Conservation (phyloP, 441 rosid genomes). For the Pelargonium australe region DNA sequence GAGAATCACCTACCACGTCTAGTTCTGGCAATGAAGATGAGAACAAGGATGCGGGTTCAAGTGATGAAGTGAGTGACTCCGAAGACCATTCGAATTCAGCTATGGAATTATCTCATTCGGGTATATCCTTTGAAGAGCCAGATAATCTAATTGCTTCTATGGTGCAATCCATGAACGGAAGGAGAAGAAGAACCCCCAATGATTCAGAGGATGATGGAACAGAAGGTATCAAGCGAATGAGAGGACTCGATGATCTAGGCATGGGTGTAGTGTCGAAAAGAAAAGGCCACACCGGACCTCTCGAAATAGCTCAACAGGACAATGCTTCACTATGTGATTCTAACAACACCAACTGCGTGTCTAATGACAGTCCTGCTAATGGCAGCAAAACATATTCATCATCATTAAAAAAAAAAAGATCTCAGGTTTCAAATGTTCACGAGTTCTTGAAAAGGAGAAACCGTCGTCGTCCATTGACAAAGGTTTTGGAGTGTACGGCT, state of each 20-base stretch:
- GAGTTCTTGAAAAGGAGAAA: conserved; percentile 65
- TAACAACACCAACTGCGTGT: conserved; percentile 13
- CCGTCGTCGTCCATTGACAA: conserved; percentile 74
- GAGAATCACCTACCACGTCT: conserved; percentile 47
- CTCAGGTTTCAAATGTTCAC: conserved; percentile 48
- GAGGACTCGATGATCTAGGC: conserved; percentile 93
- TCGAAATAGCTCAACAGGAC: conserved; percentile 34
- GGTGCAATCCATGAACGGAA: conserved; percentile 42
- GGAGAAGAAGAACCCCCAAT: conserved; percentile 85
- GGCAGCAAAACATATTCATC: conserved; percentile 38
- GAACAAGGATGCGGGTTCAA: conserved; percentile 20
- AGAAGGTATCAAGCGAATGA: conserved; percentile 90
- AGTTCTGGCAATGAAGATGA: conserved; percentile 47
- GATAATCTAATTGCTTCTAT: conserved; percentile 38
- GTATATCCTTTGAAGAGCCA: conserved; percentile 60
- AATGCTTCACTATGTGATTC: conserved; percentile 33
- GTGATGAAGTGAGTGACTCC: conserved; percentile 34
- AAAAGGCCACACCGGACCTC: conserved; percentile 32
- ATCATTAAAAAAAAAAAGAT: conserved; percentile 61
- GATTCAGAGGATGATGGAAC: conserved; percentile 98
- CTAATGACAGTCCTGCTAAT: conserved; percentile 43
- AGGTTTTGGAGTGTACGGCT: conserved; percentile 84
- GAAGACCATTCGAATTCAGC: conserved; percentile 43
- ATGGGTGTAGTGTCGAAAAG: conserved; percentile 41
- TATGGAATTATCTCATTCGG: conserved; percentile 62